These are phyloP conservation scores for Cornus suecica DNA, from an alignment of 148 eudicot species.

Conservation along the genomic window DNA sequence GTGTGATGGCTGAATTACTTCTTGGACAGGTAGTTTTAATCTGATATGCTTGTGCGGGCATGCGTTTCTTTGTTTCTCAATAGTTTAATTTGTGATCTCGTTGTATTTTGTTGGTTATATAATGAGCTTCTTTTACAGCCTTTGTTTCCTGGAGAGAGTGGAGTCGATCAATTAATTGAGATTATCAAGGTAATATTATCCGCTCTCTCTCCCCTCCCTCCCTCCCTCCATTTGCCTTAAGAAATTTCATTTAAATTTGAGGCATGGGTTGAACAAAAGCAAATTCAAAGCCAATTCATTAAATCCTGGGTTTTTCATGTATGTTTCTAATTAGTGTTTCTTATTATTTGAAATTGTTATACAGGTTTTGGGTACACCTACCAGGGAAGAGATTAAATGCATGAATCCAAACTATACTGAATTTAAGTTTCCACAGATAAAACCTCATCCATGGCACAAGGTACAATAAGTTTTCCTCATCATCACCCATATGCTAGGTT, in stretches of 20 bases:
- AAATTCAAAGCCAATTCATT: neutral
- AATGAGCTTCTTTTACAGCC: constrained; percentile 54
- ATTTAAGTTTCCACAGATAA: constrained; percentile 96
- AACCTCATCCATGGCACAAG: constrained; percentile 99
- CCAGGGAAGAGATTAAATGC: constrained; percentile 96
- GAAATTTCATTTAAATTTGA: neutral
- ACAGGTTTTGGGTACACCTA: constrained; percentile 97
- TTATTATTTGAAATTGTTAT: neutral
- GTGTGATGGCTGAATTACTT: constrained; percentile 98
- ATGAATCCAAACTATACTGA: constrained; percentile 99
- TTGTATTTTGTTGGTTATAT: neutral
- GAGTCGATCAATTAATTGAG: constrained; percentile 95
- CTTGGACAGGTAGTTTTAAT: constrained; percentile 69
- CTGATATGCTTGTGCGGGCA: neutral
- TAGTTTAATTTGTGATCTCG: neutral
- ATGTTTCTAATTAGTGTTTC: constrained; percentile 2
- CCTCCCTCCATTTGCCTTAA: neutral
- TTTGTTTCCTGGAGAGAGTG: constrained; percentile 97
- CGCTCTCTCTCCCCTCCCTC: neutral
- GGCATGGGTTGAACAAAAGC: neutral
- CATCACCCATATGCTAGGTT: neutral
- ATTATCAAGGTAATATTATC: constrained; percentile 70
- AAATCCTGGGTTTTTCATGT: neutral
- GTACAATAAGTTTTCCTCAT: constrained; percentile 22
- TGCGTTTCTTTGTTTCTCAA: neutral